Percentiles rank a stretch among this genome's conserved stretches.
Evolutionary conservation across 2,329 filamentous ascomycete species (phyloP).

Genomic region (Drechslerella dactyloides): DNA sequence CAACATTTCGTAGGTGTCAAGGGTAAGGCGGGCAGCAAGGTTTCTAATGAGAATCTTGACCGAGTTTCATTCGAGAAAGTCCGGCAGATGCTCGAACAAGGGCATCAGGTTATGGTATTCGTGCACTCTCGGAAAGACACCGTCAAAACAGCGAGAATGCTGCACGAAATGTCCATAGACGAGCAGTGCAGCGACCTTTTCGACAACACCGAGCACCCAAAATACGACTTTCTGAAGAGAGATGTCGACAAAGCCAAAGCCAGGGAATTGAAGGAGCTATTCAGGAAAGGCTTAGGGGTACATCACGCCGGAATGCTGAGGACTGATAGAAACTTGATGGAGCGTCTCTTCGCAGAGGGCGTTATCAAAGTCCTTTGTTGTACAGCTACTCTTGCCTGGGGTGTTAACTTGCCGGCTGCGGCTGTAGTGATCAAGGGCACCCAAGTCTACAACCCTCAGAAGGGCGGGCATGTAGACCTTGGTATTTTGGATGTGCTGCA

Average conservation of each 20-base stretch:
- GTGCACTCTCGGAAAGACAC: constrained; percentile 97
- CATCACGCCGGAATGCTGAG: constrained; percentile 97
- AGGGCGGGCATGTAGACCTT: constrained; percentile 94
- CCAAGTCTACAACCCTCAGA: constrained; percentile 93
- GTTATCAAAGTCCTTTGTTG: constrained; percentile 98
- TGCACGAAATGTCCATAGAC: constrained; percentile 85
- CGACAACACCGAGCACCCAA: constrained; percentile 77
- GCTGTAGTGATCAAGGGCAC: constrained; percentile 98
- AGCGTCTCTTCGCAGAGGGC: constrained; percentile 85
- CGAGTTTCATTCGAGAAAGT: constrained; percentile 90
- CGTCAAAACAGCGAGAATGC: constrained; percentile 80
- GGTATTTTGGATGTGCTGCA: constrained; percentile 96
- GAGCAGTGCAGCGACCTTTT: constrained; percentile 80
- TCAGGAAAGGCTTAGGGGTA: constrained; percentile 88
- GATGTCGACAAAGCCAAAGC: constrained; percentile 87
- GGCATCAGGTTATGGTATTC: constrained; percentile 99
- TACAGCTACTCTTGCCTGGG: constrained; percentile 96
- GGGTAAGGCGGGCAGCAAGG: constrained; percentile 80
- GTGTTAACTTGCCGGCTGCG: constrained; percentile 95
- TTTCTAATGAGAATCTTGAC: constrained; percentile 87
- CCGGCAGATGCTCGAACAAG: constrained; percentile 83
- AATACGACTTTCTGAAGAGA: constrained; percentile 77
- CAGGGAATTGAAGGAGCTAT: constrained; percentile 83
- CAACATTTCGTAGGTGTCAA: constrained; percentile 98
- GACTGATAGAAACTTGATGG: constrained; percentile 93